Evolutionary conservation across 1,139 yeast species (phyloP).

Genomic region (Debaryomyces udenii): DNA sequence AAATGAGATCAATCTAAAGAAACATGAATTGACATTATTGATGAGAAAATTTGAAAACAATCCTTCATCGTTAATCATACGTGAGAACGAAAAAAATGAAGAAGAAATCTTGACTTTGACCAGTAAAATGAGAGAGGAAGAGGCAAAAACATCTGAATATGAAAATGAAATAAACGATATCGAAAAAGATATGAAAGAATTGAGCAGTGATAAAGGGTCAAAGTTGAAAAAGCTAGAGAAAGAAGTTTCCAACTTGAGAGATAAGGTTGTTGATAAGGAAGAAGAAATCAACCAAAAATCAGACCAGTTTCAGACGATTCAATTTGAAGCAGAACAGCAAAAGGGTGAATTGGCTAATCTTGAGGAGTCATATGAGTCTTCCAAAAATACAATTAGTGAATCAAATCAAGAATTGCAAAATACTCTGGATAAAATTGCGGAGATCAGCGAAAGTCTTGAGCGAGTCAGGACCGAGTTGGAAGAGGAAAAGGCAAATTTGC

Average conservation of each 20-base stretch:
- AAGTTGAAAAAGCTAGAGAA: conserved; percentile 70
- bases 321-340: conserved; percentile 73
- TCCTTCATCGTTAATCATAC: conserved; percentile 58
- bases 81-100: conserved; percentile 51
- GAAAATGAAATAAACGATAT: conserved; percentile 54
- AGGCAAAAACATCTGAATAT: conserved; percentile 27
- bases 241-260: conserved; percentile 51
- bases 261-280: conserved; percentile 43
- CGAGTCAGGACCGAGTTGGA: conserved; percentile 51
- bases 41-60: conserved; percentile 63
- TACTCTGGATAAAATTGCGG: conserved; percentile 30
- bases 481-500: conserved; percentile 61
- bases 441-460: conserved; percentile 32
- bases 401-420: conserved; percentile 35
- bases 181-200: conserved; percentile 82
- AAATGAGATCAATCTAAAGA: conserved; percentile 64
- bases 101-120: conserved; percentile 53
- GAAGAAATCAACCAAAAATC: conserved; percentile 48
- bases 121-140: conserved; percentile 39
- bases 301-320: conserved; percentile 62
- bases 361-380: conserved; percentile 43
- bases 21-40: conserved; percentile 68
- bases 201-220: conserved; percentile 75
- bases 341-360: conserved; percentile 55
- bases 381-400: conserved; percentile 40